Base-by-base conservation (phyloP, 2,329 filamentous ascomycete species). In the Gliomastix tumulicola region DNA sequence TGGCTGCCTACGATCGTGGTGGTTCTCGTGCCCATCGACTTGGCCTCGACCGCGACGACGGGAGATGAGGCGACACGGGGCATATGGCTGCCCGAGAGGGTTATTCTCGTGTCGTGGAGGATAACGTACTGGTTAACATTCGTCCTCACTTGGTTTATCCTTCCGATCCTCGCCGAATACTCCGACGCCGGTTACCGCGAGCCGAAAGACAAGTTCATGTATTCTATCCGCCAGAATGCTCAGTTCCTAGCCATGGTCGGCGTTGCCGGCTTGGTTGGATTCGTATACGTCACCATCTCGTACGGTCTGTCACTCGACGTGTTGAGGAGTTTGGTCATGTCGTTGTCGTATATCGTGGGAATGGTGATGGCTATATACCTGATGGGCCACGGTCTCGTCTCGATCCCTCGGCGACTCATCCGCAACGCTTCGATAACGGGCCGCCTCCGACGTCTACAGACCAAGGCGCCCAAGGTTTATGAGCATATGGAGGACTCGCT, bases 51-150 rank as follows among this genome's bases (percentile, higher is more conserved):
- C 54, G 82, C 86, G 17, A 74, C 79, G 33, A 79, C 80, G 35
- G 80, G 84, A 41, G 82, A 84, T 59, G 79, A 76, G 41, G 72
- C 76, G 13, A 73, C 77, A 13, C 76, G 82, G 48, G 92, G 89
- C 22, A 85, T 98, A 53, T 96, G 89, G 87, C 74, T 98, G 22
- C 84, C 86, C 6, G 71, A 84, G 46, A 68, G 80, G 34, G 74
- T 89, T 20, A 69, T 96, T 34, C 69, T 94, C 51, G 87, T 96
- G 18, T 83, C 84, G 40, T 98, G 92, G 92, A 78, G 90, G 54
- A 90, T 98, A 45, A 83, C 84, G 16, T 98, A 98, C 64, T 98
- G 92, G 92, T 70, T 98, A 38, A 97, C 90, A 1, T 98, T 98
- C 63, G 79, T 82, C 35, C 65, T 98, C 53, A 97, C 90, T 38